A percentile compares a stretch with the other conserved stretches of the same genome.
These are phyloP conservation scores for Vaccinium myrtillus DNA, from an alignment of 148 eudicot genomes.

Conservation along the genomic window DNA sequence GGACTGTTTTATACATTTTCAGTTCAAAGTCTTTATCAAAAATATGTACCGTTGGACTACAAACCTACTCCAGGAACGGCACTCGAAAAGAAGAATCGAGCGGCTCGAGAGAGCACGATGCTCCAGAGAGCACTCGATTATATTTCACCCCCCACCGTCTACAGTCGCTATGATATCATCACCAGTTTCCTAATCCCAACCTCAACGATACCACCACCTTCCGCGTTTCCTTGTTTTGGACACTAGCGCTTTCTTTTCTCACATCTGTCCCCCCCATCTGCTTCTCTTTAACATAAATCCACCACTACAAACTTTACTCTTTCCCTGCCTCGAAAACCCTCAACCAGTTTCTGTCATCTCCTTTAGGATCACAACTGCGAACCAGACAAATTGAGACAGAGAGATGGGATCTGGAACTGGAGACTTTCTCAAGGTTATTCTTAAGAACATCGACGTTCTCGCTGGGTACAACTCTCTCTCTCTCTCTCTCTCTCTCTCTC, in stretches of 20 bases:
- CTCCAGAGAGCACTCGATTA: too few species aligned
- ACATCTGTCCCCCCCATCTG: not conserved
- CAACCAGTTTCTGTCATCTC: not conserved
- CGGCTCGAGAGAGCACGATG: too few species aligned
- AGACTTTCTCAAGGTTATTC: slow-evolving; percentile 60
- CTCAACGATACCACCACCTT: not conserved
- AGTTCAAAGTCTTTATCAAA: too few species aligned
- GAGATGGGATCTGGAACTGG: slow-evolving; percentile 47
- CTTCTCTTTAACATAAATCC: not conserved
- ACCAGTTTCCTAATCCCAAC: not conserved
- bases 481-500: not conserved
- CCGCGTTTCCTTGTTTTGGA: not conserved
- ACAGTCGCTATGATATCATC: too few species aligned
- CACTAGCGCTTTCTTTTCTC: not conserved
- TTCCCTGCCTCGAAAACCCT: not conserved
- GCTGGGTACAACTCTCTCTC: slow-evolving; percentile 60
- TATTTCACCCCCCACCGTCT: too few species aligned
- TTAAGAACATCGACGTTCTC: slow-evolving; percentile 74
- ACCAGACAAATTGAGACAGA: not conserved
- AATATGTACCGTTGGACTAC: too few species aligned
- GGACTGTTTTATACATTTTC: too few species aligned
- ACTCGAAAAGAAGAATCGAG: too few species aligned
- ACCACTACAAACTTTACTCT: not conserved
- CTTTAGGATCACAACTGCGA: slow-evolving; percentile 3
- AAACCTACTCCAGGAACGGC: too few species aligned